Conservation (phyloP, 345 rosid genomes). For the Linum lewisii region DNA sequence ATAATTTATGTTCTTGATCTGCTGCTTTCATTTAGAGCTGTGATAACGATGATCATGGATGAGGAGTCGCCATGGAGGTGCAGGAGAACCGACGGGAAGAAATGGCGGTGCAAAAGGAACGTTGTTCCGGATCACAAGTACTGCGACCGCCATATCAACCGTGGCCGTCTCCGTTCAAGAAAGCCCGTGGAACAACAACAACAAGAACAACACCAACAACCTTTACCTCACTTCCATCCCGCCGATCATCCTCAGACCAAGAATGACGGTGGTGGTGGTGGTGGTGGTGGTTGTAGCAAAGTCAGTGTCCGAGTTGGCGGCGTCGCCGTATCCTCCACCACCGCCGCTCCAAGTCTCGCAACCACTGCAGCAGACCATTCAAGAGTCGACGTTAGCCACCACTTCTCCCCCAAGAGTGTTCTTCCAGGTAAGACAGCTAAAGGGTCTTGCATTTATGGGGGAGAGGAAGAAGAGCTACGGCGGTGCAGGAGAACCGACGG, state of each 20-base stretch:
- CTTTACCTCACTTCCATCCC: constrained; percentile 17
- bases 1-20: background rate
- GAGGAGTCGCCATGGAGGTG: constrained; percentile 48
- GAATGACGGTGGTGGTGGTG: too few species aligned
- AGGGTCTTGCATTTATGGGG: too few species aligned
- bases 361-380: constrained; percentile 3
- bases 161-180: constrained; percentile 80
- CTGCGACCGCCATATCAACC: constrained; percentile 59
- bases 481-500: constrained; percentile 84
- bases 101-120: constrained; percentile 53
- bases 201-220: constrained; percentile 3
- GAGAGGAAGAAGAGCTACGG: constrained; percentile 26
- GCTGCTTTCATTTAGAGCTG: constrained; percentile 1
- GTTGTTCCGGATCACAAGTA: constrained; percentile 50
- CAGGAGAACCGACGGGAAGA: constrained; percentile 79
- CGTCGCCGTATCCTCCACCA: background rate
- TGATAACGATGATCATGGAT: constrained; percentile 34
- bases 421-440: constrained; percentile 41
- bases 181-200: constrained; percentile 56
- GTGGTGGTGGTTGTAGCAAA: too few species aligned
- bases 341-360: background rate
- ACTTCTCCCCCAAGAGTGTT: constrained; percentile 51
- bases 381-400: constrained; percentile 10
- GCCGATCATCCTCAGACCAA: too few species aligned
- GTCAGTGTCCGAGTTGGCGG: background rate